Evolutionary conservation across 768 basidiomycete genomes (phyloP).

Genomic region (Boletus coccyginus): DNA sequence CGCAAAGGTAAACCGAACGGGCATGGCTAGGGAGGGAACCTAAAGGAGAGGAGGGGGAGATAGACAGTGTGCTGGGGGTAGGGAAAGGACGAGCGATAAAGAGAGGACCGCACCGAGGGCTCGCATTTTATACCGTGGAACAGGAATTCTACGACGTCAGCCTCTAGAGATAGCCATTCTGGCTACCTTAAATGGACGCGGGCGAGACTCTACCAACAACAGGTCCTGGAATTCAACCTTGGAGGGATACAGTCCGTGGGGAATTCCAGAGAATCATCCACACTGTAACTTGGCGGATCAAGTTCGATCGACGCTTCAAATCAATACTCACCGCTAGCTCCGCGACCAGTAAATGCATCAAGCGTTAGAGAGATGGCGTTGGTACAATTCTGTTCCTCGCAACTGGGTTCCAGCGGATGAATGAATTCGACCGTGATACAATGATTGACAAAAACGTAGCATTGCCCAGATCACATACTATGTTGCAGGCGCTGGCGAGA

Average conservation of each 20-base stretch:
- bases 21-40: conserved; percentile 31
- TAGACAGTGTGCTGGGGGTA: conserved; percentile 16
- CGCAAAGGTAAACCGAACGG: conserved; percentile 19
- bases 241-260: background rate
- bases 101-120: background rate
- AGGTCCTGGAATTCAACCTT: conserved; percentile 10
- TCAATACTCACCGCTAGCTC: conserved; percentile 11
- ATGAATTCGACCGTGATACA: conserved; percentile 18
- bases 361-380: background rate
- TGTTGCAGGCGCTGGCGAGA: conserved; percentile 22
- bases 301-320: conserved; percentile 19
- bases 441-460: conserved; percentile 14
- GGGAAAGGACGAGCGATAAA: conserved; percentile 6
- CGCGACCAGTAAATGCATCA: background rate
- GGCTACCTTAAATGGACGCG: conserved; percentile 11
- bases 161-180: conserved; percentile 20
- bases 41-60: conserved; percentile 38
- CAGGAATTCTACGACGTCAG: conserved; percentile 25
- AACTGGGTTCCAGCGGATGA: conserved; percentile 10
- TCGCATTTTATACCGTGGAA: conserved; percentile 26
- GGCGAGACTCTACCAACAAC: background rate
- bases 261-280: background rate
- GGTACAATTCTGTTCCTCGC: background rate
- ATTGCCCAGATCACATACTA: conserved; percentile 20
- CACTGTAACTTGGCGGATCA: conserved; percentile 12